Evolutionary conservation across 1,139 yeast species (phyloP), one percentile per base, ranked within the genome.

Genomic region (Kurtzmaniella quercitrusa): DNA sequence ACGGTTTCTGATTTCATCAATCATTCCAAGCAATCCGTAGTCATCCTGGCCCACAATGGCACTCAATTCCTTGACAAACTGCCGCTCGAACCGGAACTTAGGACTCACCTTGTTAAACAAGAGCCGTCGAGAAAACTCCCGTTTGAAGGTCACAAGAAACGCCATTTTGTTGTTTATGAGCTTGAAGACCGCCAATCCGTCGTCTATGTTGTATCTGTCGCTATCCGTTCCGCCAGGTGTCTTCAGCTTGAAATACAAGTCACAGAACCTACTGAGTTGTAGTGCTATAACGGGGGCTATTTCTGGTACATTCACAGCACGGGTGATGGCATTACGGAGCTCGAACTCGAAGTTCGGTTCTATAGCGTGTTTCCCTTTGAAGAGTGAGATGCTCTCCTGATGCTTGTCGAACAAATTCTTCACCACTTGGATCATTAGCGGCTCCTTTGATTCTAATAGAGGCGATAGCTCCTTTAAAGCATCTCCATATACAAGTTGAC

Each of bases 71-170:
- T 59, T 59, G 1, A 62, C 65, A 27, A 72, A 46, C 16, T 48
- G 50, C 38, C 51, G 51, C 43, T 72, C 77, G 3, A 0, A 41
- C 49, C 11, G 59, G 46, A 39, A 57, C 51, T 11, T 60, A 45
- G 10, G 54, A 53, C 25, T 21, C 12, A 19, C 24, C 40, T 56
- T 60, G 34, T 59, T 57, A 21, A 68, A 46, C 29, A 72, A 55
- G 33, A 72, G 55, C 44, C 78, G 52, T 45, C 61, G 60, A 3
- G 76, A 68, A 18, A 71, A 53, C 38, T 71, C 75, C 39, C 58
- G 58, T 45, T 66, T 68, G 49, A 67, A 72, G 2, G 55, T 49
- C 2, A 51, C 41, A 3, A 70, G 50, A 46, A 72, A 69, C 25
- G 63, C 69, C 34, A 51, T 54, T 47, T 71, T 71, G 49, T 65